Percentiles rank a stretch among this genome's conserved stretches.
phyloP scores from a whole-genome alignment of 2,329 filamentous ascomycete species.

The Aspergillus niger region DNA sequence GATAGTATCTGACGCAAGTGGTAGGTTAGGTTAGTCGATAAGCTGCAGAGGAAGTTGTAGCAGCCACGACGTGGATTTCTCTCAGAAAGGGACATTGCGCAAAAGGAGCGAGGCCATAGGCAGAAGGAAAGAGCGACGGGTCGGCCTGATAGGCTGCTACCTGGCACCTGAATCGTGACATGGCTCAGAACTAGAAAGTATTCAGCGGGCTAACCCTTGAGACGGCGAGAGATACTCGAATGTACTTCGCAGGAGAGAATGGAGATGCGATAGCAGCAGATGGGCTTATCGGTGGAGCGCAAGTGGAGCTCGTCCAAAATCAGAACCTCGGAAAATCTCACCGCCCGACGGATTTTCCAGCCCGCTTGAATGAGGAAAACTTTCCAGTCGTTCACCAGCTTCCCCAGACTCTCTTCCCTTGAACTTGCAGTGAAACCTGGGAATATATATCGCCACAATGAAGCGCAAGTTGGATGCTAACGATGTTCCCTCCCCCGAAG shows the following conservation, averaged over 20 bases:
- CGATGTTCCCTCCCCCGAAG: conserved; percentile 46
- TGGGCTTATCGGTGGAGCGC: conserved; percentile 1
- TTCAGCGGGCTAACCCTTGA: too few species aligned
- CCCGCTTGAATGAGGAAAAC: conserved; percentile 25
- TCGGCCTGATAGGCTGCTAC: background rate
- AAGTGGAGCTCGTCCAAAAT: conserved; percentile 12
- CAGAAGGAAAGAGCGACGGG: background rate
- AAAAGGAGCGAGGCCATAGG: background rate
- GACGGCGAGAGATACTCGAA: too few species aligned
- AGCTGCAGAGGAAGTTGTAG: background rate
- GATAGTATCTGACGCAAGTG: background rate
- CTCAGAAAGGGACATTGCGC: background rate
- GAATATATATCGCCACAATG: conserved; percentile 37
- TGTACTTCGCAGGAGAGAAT: too few species aligned
- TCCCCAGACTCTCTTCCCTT: background rate
- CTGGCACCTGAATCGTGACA: background rate
- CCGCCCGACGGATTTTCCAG: conserved; percentile 36
- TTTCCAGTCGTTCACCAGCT: conserved; percentile 23
- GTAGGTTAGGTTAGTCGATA: background rate
- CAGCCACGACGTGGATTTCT: background rate
- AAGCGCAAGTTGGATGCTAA: conserved; percentile 54
- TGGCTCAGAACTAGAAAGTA: background rate
- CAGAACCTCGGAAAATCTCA: conserved; percentile 33
- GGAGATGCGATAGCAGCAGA: background rate
- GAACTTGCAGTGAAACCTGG: background rate